Evolutionary conservation across 225 moss, liverwort and hornwort genomes (phyloP).

Genomic region (Asterella californica): DNA sequence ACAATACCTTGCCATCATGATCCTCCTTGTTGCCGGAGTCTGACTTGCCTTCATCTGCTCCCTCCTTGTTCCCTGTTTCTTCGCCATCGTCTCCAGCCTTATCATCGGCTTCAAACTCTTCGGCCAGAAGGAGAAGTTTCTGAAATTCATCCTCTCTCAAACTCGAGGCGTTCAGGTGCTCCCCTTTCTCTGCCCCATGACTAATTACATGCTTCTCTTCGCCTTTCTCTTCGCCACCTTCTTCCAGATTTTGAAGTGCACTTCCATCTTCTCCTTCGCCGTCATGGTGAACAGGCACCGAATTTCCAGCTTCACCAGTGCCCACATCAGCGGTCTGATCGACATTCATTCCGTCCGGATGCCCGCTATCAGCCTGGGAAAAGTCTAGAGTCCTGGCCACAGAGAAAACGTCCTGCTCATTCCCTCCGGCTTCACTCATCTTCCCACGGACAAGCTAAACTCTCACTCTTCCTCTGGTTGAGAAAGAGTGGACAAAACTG

Average conservation of each 20-base stretch:
- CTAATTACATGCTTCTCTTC: constrained; percentile 56
- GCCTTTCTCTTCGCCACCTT: constrained; percentile 38
- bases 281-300: constrained; percentile 4
- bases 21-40: constrained; percentile 26
- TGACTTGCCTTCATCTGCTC: constrained; percentile 35
- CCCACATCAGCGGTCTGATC: constrained; percentile 28
- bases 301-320: constrained; percentile 19
- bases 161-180: constrained; percentile 36
- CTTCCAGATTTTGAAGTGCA: constrained; percentile 25
- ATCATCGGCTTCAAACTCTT: constrained; percentile 59
- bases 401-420: constrained; percentile 36
- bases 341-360: constrained; percentile 36
- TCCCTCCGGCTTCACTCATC: constrained; percentile 31
- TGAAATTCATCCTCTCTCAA: constrained; percentile 45
- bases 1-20: constrained; percentile 28
- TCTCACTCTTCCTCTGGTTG: constrained; percentile 15
- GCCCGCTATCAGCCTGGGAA: constrained; percentile 26
- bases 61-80: constrained; percentile 35
- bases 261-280: constrained; percentile 3
- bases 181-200: constrained; percentile 36
- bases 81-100: constrained; percentile 37
- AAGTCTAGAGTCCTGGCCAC: constrained; percentile 41
- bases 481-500: constrained; percentile 13
- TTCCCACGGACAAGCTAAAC: constrained; percentile 14
- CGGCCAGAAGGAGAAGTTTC: constrained; percentile 59